phyloP scores from a whole-genome alignment of 306 rosid genomes.

The Ammopiptanthus mongolicus region DNA sequence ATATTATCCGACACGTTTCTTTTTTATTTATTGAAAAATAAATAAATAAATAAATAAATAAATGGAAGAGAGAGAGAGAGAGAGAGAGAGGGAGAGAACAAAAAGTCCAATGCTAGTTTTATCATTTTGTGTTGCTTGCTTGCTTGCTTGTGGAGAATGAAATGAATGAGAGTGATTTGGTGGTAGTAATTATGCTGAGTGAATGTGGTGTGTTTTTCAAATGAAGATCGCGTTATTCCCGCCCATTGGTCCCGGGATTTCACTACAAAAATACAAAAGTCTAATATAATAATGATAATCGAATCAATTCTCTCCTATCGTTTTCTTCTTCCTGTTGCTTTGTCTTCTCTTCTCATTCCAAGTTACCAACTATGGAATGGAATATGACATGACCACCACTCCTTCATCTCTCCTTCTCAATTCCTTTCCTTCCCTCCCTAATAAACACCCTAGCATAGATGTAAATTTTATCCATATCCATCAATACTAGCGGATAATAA shows the following conservation, averaged over 20 bases:
- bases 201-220: slow-evolving; percentile 24
- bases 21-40: neutral
- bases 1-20: slow-evolving; percentile 22
- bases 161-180: neutral
- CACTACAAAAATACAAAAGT: neutral
- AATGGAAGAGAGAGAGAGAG: neutral
- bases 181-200: neutral
- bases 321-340: neutral
- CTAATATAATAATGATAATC: neutral
- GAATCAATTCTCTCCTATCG: neutral
- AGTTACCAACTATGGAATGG: neutral
- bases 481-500: too few species aligned
- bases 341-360: neutral
- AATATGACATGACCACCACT: neutral
- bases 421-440: too few species aligned
- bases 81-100: slow-evolving; percentile 11
- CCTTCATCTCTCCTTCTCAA: too few species aligned
- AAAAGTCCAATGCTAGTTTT: slow-evolving; percentile 19
- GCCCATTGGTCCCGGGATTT: slow-evolving; percentile 33
- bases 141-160: too few species aligned
- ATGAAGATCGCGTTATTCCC: slow-evolving; percentile 47
- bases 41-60: neutral
- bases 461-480: too few species aligned
- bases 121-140: neutral
- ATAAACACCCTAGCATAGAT: too few species aligned